A percentile compares a stretch with the other conserved stretches of the same genome.
Evolutionary conservation across 768 basidiomycete genomes (phyloP).

Genomic region (Russula abietina): DNA sequence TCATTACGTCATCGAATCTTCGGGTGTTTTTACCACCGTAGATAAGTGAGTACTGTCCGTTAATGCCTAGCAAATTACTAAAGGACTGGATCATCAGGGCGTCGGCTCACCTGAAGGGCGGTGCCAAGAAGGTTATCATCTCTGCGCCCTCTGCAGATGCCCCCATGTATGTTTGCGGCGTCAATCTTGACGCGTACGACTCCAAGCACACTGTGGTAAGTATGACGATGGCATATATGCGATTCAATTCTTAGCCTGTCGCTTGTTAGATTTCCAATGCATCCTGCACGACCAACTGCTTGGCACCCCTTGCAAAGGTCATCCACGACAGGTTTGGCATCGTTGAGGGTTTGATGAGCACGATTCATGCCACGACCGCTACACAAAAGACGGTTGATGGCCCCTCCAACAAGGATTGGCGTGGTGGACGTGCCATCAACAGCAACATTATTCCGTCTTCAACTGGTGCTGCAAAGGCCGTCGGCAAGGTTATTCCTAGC

Average conservation of each 20-base stretch:
- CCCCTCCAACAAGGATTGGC: constrained; percentile 94
- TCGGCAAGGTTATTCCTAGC: constrained; percentile 93
- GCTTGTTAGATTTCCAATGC: constrained; percentile 83
- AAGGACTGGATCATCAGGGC: constrained; percentile 46
- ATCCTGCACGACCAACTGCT: constrained; percentile 99
- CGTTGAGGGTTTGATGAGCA: constrained; percentile 97
- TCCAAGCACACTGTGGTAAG: constrained; percentile 78
- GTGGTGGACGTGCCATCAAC: constrained; percentile 90
- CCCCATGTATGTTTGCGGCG: constrained; percentile 91
- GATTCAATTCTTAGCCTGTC: background rate
- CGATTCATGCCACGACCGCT: constrained; percentile 94
- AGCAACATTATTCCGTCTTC: constrained; percentile 99
- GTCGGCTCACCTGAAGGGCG: constrained; percentile 89
- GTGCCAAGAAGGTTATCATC: constrained; percentile 99
- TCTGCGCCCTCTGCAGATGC: constrained; percentile 97
- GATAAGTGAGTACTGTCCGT: constrained; percentile 59
- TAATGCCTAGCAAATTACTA: background rate
- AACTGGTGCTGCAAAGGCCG: constrained; percentile 98
- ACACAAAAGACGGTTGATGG: constrained; percentile 96
- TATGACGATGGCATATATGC: constrained; percentile 26
- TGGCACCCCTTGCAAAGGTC: constrained; percentile 98
- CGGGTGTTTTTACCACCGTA: constrained; percentile 95
- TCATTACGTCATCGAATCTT: constrained; percentile 94
- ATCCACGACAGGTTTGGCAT: constrained; percentile 96
- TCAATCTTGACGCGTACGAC: constrained; percentile 92